Percentiles rank a stretch among this genome's conserved stretches.
Conservation (phyloP, 139 green algal genomes). For the Picochlorum sp. region DNA sequence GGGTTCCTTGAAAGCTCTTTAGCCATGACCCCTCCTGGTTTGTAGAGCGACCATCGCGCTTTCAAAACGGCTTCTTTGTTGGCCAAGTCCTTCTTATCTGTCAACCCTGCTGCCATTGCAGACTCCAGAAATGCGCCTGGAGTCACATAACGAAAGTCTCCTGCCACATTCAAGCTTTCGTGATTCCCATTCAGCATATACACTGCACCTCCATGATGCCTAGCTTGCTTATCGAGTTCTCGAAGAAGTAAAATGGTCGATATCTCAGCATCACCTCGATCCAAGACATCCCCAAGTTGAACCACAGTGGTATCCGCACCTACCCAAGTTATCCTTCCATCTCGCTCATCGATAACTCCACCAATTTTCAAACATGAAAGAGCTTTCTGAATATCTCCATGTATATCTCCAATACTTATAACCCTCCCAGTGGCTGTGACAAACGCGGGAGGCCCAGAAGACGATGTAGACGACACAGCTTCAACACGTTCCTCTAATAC, state of each 20-base stretch:
- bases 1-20: conserved; percentile 73
- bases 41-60: conserved; percentile 58
- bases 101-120: conserved; percentile 59
- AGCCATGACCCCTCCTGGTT: conserved; percentile 68
- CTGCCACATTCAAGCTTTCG: conserved; percentile 77
- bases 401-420: conserved; percentile 75
- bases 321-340: conserved; percentile 43
- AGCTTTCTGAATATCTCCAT: conserved; percentile 79
- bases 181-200: conserved; percentile 94
- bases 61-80: conserved; percentile 34
- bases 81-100: conserved; percentile 28
- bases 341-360: conserved; percentile 43
- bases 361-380: conserved; percentile 57
- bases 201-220: conserved; percentile 62
- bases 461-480: too few species aligned
- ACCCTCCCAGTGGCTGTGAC: conserved; percentile 47
- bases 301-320: conserved; percentile 76
- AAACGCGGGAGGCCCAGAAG: conserved; percentile 43
- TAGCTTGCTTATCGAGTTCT: conserved; percentile 66
- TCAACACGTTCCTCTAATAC: too few species aligned
- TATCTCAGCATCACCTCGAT: conserved; percentile 81
- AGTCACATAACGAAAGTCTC: conserved; percentile 83
- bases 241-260: conserved; percentile 69
- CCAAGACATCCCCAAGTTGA: conserved; percentile 85
- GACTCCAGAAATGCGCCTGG: conserved; percentile 71